A percentile compares a stretch with the other conserved stretches of the same genome.
phyloP scores from a whole-genome alignment of 2,329 filamentous ascomycete species.

The Fusarium lyarnte region DNA sequence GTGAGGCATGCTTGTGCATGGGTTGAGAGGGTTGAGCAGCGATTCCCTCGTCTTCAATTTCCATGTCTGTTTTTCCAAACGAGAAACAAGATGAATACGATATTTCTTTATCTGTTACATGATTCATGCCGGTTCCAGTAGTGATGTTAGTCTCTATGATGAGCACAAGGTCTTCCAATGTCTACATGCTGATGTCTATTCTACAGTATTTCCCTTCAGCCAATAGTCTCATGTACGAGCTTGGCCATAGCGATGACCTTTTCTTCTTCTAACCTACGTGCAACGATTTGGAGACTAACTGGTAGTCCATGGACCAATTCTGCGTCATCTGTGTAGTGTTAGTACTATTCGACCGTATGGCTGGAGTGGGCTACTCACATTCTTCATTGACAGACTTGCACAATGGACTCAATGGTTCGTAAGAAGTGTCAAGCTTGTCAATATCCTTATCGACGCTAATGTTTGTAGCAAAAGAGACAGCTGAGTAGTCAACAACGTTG shows the following conservation, averaged over 20 bases:
- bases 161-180: neutral
- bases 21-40: constrained; percentile 5
- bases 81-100: constrained; percentile 41
- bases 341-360: rapidly evolving
- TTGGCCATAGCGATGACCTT: constrained; percentile 49
- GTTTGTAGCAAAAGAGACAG: constrained; percentile 58
- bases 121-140: neutral
- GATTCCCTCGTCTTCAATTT: constrained; percentile 23
- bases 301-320: constrained; percentile 54
- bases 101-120: constrained; percentile 34
- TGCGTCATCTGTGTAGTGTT: constrained; percentile 48
- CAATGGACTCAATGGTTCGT: constrained; percentile 48
- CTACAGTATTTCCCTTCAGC: neutral
- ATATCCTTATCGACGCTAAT: constrained; percentile 52
- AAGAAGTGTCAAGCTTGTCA: constrained; percentile 46
- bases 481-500: constrained; percentile 60
- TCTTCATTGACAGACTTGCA: constrained; percentile 53
- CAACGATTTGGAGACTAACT: constrained; percentile 57
- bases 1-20: constrained; percentile 14
- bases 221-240: constrained; percentile 6
- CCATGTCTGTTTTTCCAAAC: constrained; percentile 24
- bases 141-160: neutral
- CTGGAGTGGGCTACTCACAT: constrained; percentile 50
- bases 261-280: constrained; percentile 53
- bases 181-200: neutral